Base-by-base conservation (phyloP, 1,284 basidiomycete genomes). In the Malassezia obtusa region DNA sequence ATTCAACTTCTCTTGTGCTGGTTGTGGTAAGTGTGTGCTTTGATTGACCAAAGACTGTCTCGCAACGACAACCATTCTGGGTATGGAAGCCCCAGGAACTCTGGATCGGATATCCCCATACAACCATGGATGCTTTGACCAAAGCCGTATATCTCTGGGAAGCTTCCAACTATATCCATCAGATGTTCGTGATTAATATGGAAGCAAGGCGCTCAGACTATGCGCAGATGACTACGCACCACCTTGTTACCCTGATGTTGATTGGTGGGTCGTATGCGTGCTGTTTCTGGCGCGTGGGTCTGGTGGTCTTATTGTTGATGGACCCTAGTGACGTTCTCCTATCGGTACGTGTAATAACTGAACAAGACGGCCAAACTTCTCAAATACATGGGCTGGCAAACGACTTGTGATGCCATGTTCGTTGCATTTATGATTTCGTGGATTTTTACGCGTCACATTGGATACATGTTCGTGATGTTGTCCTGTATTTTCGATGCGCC, bases 151-250 rank as follows among this genome's bases (percentile, higher is more conserved):
- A 98, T 73, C 82, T 98, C 37, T 81, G 81, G 10, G 87, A 95
- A 75, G 83, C 82, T n/a, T 87, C 88, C 9, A 94, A 91, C 76
- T 96, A 94, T 78, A 77, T 87, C 55, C 90, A 96, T 71, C 89
- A 92, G 76, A 78, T 94, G 17, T 79, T 95, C 58, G 84, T 92
- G 50, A 80, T 98, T 73, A 73, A 95, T 74, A 84, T 89, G n/a
- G 92, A 98, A 76, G 89, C 84, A 43, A 80, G 83, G 49, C 80
- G 92, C 52, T 90, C 89, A 71, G 92, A 98, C 75, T 88, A 94
- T 75, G 79, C 79, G 74, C 90, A 95, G 76, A 98, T 96, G 92
- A 86, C 95, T 79, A 78, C 83, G 26, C 92, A 98, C 77, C 92
- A 98, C 75, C 74, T 94, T 65, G 85, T 96, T 66, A 92, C 90